Evolutionary conservation across 140 eudicot genomes (phyloP).

Genomic region (Ambrosia hybrid): DNA sequence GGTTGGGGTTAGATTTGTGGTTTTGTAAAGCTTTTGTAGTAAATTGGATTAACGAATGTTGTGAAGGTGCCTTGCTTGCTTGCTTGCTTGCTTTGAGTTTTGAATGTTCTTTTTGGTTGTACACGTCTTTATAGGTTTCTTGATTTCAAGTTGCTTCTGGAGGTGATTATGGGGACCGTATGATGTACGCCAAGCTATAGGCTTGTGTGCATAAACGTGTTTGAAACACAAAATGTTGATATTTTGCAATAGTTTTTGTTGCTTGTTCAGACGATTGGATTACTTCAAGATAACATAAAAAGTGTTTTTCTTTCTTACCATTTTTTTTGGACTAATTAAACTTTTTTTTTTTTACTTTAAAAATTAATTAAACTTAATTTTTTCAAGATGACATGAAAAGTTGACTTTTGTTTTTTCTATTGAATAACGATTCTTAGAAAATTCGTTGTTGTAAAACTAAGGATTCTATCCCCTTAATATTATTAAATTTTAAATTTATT

Average conservation of each 20-base stretch:
- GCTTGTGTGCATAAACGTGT: not conserved
- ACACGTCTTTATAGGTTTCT: slow-evolving; percentile 38
- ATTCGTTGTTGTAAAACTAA: too few species aligned
- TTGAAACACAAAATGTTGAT: not conserved
- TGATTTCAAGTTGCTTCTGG: slow-evolving; percentile 32
- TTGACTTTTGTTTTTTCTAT: too few species aligned
- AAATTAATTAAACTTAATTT: too few species aligned
- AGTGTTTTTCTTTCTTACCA: too few species aligned
- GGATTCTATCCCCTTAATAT: too few species aligned
- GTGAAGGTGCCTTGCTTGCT: slow-evolving; percentile 25
- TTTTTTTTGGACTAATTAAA: too few species aligned
- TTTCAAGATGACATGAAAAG: too few species aligned
- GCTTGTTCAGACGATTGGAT: too few species aligned
- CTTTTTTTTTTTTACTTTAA: too few species aligned
- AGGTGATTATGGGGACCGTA: slow-evolving; percentile 10
- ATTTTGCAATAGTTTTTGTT: not conserved
- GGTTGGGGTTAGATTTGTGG: slow-evolving; percentile 30
- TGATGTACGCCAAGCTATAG: slow-evolving; percentile 16
- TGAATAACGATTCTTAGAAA: too few species aligned
- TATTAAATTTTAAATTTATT: too few species aligned
- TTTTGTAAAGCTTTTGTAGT: slow-evolving; percentile 31
- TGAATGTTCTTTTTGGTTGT: slow-evolving; percentile 21
- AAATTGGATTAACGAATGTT: slow-evolving; percentile 24
- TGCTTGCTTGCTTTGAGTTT: slow-evolving; percentile 32
- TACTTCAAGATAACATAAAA: not conserved